A percentile compares a stretch with the other conserved stretches of the same genome.
phyloP scores from a whole-genome alignment of 257 asterid genomes.

The Ehretia macrophylla region DNA sequence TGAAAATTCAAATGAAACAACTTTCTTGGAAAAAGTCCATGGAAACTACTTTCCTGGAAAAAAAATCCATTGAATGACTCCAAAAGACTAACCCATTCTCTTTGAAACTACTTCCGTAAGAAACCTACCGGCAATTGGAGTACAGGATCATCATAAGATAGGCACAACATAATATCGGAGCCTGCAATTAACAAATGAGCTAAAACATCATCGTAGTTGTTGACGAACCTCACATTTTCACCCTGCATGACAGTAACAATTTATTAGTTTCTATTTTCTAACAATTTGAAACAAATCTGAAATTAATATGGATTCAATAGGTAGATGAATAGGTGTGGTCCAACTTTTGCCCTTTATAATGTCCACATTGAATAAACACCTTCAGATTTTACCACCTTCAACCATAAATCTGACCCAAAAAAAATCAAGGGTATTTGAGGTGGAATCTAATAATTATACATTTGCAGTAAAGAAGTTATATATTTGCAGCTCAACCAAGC shows the following conservation, averaged over 20 bases:
- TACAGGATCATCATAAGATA: slow-evolving; percentile 53
- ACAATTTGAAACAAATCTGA: neutral
- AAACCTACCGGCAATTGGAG: slow-evolving; percentile 69
- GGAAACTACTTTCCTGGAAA: neutral
- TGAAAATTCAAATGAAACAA: too few species aligned
- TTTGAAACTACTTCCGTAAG: neutral
- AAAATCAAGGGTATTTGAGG: too few species aligned
- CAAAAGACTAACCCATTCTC: neutral
- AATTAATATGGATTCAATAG: neutral
- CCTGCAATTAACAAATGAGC: slow-evolving; percentile 69
- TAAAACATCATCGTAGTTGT: slow-evolving; percentile 55
- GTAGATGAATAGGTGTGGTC: neutral
- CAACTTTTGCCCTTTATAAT: too few species aligned
- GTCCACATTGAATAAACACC: too few species aligned
- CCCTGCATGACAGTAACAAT: slow-evolving; percentile 35
- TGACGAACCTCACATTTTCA: slow-evolving; percentile 43
- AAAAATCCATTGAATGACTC: slow-evolving; percentile 3
- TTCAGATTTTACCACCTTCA: too few species aligned
- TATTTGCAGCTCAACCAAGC: too few species aligned
- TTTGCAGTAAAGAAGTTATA: too few species aligned
- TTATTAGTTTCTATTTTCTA: neutral
- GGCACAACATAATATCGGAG: slow-evolving; percentile 70
- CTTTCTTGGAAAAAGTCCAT: neutral
- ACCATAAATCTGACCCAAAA: too few species aligned
- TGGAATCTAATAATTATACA: too few species aligned